phyloP scores from a whole-genome alignment of 106 monocot genomes.

The Hemerocallis citrina region DNA sequence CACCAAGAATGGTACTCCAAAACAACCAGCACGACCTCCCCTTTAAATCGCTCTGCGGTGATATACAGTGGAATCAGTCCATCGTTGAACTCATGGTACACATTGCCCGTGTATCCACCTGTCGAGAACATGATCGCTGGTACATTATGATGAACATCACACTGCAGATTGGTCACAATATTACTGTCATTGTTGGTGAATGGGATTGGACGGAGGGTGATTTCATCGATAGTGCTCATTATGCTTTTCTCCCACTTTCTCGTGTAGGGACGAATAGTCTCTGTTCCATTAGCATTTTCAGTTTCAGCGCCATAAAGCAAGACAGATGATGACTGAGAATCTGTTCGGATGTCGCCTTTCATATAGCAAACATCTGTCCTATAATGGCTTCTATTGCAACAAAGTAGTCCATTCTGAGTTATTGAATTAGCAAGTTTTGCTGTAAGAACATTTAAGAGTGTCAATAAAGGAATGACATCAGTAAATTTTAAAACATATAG shows the following conservation, averaged over 20 bases:
- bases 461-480: not conserved
- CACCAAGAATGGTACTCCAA: slow-evolving; percentile 77
- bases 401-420: slow-evolving; percentile 5
- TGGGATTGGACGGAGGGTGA: slow-evolving; percentile 11
- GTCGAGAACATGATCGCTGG: slow-evolving; percentile 84
- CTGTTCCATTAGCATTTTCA: slow-evolving; percentile 3
- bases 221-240: slow-evolving; percentile 46
- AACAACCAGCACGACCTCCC: slow-evolving; percentile 67
- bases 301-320: slow-evolving; percentile 1
- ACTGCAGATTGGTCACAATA: not conserved
- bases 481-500: too few relatives aligned
- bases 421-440: not conserved
- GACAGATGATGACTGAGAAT: slow-evolving; percentile 21
- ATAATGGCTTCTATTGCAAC: slow-evolving; percentile 34
- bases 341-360: slow-evolving; percentile 34
- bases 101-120: slow-evolving; percentile 95
- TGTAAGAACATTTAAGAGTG: not conserved
- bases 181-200: not conserved
- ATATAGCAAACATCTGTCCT: slow-evolving; percentile 53
- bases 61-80: slow-evolving; percentile 72
- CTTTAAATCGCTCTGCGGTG: slow-evolving; percentile 50
- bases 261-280: slow-evolving; percentile 50
- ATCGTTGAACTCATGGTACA: slow-evolving; percentile 85
- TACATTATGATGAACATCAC: slow-evolving; percentile 55
- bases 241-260: slow-evolving; percentile 50